A percentile compares a stretch with the other conserved stretches of the same genome.
phyloP scores from a whole-genome alignment of 208 protist species.

The Trypanosoma rangeli region DNA sequence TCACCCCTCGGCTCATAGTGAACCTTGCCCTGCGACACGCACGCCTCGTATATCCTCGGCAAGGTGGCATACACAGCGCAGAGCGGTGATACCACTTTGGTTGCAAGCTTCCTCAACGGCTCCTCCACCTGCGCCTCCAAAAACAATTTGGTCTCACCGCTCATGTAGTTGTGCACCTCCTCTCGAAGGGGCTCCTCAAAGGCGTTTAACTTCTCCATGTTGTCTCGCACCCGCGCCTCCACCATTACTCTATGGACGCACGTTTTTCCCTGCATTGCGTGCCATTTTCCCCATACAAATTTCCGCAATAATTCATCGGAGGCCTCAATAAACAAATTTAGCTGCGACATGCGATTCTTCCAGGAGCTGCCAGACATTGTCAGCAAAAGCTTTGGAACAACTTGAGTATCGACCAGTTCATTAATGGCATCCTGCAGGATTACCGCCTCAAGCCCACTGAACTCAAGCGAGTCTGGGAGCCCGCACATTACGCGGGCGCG shows the following conservation, averaged over 20 bases:
- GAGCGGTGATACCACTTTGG: not conserved
- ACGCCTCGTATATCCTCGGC: slow-evolving; percentile 14
- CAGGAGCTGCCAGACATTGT: not conserved
- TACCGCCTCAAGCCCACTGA: slow-evolving; percentile 11
- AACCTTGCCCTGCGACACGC: slow-evolving; percentile 21
- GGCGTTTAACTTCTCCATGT: slow-evolving; percentile 15
- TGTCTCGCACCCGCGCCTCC: slow-evolving; percentile 16
- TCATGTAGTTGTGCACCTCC: slow-evolving; percentile 17
- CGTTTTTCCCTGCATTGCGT: slow-evolving; percentile 10
- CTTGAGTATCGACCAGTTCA: slow-evolving; percentile 17
- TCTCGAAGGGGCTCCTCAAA: slow-evolving; percentile 22
- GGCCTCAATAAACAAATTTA: slow-evolving; percentile 4
- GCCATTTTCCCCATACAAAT: slow-evolving; percentile 20
- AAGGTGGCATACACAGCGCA: not conserved
- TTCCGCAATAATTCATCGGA: slow-evolving; percentile 11
- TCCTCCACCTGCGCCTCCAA: not conserved
- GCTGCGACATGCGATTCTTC: slow-evolving; percentile 6
- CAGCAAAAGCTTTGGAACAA: slow-evolving; percentile 15
- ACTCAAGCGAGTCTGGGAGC: slow-evolving; percentile 12
- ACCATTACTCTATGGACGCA: not conserved
- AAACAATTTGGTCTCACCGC: slow-evolving; percentile 2
- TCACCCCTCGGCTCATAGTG: slow-evolving; percentile 13
- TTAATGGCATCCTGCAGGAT: slow-evolving; percentile 20
- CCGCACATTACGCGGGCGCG: slow-evolving; percentile 22
- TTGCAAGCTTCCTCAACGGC: slow-evolving; percentile 8